Evolutionary conservation across 176 grass and related monocot genomes (phyloP).

Genomic region (Musa schizocarpa): DNA sequence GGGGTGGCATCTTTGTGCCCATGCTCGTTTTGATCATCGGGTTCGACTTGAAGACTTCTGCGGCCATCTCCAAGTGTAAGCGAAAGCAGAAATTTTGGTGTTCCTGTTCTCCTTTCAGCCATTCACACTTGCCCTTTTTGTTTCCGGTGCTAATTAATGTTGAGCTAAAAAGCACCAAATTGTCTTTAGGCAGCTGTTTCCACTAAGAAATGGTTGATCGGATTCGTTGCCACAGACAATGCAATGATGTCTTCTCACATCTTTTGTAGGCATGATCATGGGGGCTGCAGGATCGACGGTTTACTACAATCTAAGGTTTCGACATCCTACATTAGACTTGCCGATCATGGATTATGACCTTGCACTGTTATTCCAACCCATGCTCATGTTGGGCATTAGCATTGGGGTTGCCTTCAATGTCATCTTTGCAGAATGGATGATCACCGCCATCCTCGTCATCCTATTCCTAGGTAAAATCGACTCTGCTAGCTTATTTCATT

Average conservation of each 20-base stretch:
- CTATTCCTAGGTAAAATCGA: constrained; percentile 1
- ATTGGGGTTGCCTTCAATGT: constrained; percentile 8
- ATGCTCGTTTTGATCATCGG: constrained; percentile 11
- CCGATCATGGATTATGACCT: constrained; percentile 7
- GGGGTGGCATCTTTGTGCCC: constrained; percentile 15
- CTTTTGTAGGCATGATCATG: constrained; percentile 7
- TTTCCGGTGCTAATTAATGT: background rate
- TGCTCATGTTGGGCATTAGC: constrained; percentile 14
- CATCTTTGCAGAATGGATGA: constrained; percentile 12
- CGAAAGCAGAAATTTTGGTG: background rate
- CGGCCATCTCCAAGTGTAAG: constrained; percentile 16
- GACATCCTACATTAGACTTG: constrained; percentile 1
- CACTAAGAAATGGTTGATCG: background rate
- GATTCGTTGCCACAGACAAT: background rate
- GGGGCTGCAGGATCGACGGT: background rate
- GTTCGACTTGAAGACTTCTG: constrained; percentile 12
- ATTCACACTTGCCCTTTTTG: background rate
- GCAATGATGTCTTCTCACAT: background rate
- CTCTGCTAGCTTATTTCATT: background rate
- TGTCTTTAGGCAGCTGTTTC: too few species aligned
- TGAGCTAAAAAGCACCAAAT: too few species aligned
- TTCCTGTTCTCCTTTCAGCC: background rate
- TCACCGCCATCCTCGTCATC: constrained; percentile 1
- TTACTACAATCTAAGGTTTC: constrained; percentile 4
- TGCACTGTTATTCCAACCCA: constrained; percentile 5